A percentile compares a stretch with the other conserved stretches of the same genome.
phyloP scores from a whole-genome alignment of 768 basidiomycete genomes.

The Leccinum imitatum region DNA sequence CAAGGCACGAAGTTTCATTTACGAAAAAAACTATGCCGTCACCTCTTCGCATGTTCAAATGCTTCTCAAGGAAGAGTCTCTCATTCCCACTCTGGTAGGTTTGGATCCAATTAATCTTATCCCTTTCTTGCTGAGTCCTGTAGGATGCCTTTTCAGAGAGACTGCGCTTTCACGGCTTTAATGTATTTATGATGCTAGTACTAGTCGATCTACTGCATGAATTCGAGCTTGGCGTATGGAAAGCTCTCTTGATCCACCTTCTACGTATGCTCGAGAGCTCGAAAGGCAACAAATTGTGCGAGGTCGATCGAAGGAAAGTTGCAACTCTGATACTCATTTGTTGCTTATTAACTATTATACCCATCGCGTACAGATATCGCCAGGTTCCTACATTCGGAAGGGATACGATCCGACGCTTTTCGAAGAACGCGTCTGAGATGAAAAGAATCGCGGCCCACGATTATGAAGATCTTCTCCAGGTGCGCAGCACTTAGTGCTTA shows the following conservation, averaged over 20 bases:
- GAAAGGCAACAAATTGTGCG: not conserved
- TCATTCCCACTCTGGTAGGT: not conserved
- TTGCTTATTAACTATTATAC: not conserved
- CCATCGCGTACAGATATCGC: not conserved
- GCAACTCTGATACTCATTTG: not conserved
- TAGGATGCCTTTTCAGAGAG: not conserved
- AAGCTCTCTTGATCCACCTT: not conserved
- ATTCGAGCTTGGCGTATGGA: not conserved
- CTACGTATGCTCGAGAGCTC: not conserved
- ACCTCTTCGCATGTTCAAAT: too few relatives aligned
- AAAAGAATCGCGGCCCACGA: not conserved
- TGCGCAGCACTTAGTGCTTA: not conserved
- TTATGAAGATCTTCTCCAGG: not conserved
- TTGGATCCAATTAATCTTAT: not conserved
- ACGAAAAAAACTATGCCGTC: too few relatives aligned
- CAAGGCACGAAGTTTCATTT: too few relatives aligned
- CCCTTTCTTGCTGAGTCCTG: too few relatives aligned
- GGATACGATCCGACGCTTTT: too few relatives aligned
- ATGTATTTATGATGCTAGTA: not conserved
- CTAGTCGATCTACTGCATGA: not conserved
- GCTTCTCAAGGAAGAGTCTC: too few relatives aligned
- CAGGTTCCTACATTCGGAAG: too few relatives aligned
- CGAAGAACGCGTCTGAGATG: too few relatives aligned
- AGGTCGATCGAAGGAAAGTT: not conserved
- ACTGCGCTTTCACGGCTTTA: not conserved